Percentiles rank a stretch among this genome's conserved stretches.
Conservation (phyloP, 2,329 filamentous ascomycete species). For the Cladophialophora immunda region DNA sequence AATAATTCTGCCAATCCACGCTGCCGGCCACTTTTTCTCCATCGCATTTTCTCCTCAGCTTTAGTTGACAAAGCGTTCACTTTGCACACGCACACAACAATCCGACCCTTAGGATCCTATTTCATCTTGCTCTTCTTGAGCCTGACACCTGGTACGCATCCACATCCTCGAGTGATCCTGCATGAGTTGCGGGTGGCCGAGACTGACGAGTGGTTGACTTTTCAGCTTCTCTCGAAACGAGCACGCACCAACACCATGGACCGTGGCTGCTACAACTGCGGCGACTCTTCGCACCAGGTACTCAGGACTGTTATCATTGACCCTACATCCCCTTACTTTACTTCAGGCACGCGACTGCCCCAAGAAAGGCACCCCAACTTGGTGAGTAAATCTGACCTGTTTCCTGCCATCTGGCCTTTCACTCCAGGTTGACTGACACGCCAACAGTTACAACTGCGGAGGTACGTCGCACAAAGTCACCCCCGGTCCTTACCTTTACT, state of each 20-base stretch:
- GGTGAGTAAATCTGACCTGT: constrained; percentile 62
- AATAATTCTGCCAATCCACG: constrained; percentile 15
- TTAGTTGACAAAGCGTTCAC: constrained; percentile 11
- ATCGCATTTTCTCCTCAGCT: constrained; percentile 16
- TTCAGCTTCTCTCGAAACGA: not conserved
- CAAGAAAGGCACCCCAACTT: constrained; percentile 82
- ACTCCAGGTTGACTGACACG: constrained; percentile 38
- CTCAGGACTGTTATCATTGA: constrained; percentile 18
- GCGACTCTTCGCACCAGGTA: constrained; percentile 41
- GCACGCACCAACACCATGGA: constrained; percentile 52
- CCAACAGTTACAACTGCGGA: constrained; percentile 78
- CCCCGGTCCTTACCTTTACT: constrained; percentile 10
- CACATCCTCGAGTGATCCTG: not conserved
- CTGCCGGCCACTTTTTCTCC: constrained; percentile 13
- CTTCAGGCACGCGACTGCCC: constrained; percentile 82
- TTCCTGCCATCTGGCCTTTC: constrained; percentile 20
- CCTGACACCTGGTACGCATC: constrained; percentile 1
- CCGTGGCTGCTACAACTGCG: constrained; percentile 68
- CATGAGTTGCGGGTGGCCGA: not conserved
- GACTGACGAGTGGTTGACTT: constrained; percentile 14
- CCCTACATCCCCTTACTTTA: constrained; percentile 35
- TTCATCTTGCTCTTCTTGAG: constrained; percentile 1
- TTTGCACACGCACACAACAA: constrained; percentile 1
- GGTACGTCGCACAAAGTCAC: constrained; percentile 60
- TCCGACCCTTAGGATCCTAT: not conserved